Conservation (phyloP, 805 yeast genomes). For the Wickerhamiella allomyrinae region DNA sequence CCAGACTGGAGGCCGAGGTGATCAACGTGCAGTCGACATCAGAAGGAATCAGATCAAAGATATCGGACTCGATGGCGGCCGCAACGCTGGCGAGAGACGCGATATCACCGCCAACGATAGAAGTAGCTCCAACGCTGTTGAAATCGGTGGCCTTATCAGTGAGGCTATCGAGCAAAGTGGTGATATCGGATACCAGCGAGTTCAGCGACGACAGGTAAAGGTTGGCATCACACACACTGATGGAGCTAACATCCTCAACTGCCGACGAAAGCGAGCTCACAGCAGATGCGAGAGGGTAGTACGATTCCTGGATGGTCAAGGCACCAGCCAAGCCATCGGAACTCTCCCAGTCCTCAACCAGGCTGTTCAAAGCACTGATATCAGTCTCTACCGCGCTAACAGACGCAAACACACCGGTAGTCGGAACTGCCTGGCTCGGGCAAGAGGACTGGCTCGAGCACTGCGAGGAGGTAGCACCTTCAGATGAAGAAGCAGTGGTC, state of each 20-base stretch:
- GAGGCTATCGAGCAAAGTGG: slow-evolving; percentile 11
- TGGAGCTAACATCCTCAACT: slow-evolving; percentile 3
- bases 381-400: background rate
- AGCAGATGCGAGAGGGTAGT: slow-evolving; percentile 4
- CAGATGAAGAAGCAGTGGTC: too few relatives aligned
- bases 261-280: background rate
- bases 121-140: slow-evolving; percentile 12
- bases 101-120: slow-evolving; percentile 16
- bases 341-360: slow-evolving; percentile 6
- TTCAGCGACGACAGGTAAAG: slow-evolving; percentile 4
- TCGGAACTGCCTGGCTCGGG: background rate
- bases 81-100: slow-evolving; percentile 13
- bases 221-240: background rate
- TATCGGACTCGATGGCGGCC: slow-evolving; percentile 8
- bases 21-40: slow-evolving; percentile 1
- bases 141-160: slow-evolving; percentile 15
- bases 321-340: slow-evolving; percentile 10
- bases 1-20: background rate
- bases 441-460: background rate
- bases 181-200: slow-evolving; percentile 8
- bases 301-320: slow-evolving; percentile 8
- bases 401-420: background rate
- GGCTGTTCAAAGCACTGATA: background rate
- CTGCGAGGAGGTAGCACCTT: too few relatives aligned
- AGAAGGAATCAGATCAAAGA: slow-evolving; percentile 6